phyloP scores from a whole-genome alignment of 2,329 filamentous ascomycete genomes.

The Colletotrichum paranaense region DNA sequence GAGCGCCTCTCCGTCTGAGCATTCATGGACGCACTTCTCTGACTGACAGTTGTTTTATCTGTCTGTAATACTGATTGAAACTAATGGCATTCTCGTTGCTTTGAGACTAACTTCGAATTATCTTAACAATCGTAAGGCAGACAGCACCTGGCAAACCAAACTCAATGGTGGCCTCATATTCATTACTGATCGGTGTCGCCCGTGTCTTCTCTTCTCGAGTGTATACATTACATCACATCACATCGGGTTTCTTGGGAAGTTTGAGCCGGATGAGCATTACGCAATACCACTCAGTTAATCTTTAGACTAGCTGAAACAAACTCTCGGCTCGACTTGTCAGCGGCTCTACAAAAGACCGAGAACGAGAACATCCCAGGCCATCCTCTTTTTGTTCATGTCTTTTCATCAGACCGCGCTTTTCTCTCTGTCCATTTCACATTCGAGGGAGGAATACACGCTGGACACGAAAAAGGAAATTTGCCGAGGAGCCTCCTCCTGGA shows the following conservation, averaged over 20 bases:
- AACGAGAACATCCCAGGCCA: background rate
- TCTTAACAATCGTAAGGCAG: no score
- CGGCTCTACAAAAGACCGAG: background rate
- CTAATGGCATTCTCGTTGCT: background rate
- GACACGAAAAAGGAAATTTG: conserved; percentile 24
- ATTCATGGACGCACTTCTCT: background rate
- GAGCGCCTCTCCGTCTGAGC: conserved; percentile 23
- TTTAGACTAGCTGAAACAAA: conserved; percentile 28
- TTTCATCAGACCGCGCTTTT: background rate
- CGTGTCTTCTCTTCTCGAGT: no score
- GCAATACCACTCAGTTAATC: conserved; percentile 11
- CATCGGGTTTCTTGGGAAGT: background rate
- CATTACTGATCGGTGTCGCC: background rate
- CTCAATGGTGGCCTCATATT: background rate
- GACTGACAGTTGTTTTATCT: background rate
- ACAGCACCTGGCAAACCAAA: background rate
- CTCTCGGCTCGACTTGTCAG: conserved; percentile 11
- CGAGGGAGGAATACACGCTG: background rate
- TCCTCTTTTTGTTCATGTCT: background rate
- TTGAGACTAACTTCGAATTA: background rate
- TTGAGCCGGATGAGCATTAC: background rate
- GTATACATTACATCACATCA: background rate
- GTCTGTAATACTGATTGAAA: background rate
- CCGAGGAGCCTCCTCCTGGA: conserved; percentile 28
- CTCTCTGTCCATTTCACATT: background rate